phyloP scores from a whole-genome alignment of 306 rosid genomes.

The Sicyos baderoa region DNA sequence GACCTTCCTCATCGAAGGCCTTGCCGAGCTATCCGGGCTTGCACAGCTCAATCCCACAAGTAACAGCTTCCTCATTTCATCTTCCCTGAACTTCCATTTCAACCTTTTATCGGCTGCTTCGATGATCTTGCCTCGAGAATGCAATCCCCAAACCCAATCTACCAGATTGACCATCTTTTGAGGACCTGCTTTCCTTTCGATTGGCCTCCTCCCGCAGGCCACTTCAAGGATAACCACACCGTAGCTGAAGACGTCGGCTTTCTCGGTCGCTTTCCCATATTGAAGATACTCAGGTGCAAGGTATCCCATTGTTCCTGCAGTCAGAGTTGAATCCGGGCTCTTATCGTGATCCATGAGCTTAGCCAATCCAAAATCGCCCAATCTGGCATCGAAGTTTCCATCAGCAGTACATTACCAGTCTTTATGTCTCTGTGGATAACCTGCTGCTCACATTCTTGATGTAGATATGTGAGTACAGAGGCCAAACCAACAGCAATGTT shows the following conservation, averaged over 20 bases:
- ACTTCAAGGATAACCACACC: slow-evolving; percentile 59
- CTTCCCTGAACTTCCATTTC: too few relatives aligned
- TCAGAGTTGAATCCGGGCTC: slow-evolving; percentile 67
- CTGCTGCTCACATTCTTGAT: slow-evolving; percentile 70
- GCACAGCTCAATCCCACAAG: slow-evolving; percentile 48
- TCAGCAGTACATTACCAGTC: slow-evolving; percentile 57
- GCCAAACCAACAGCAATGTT: slow-evolving; percentile 66
- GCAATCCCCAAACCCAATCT: slow-evolving; percentile 53
- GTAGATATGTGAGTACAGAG: slow-evolving; percentile 60
- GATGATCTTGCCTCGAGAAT: slow-evolving; percentile 27
- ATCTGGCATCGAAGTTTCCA: slow-evolving; percentile 41
- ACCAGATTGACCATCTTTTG: slow-evolving; percentile 45
- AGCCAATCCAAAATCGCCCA: slow-evolving; percentile 77
- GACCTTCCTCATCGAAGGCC: slow-evolving; percentile 50
- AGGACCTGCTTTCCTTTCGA: slow-evolving; percentile 29
- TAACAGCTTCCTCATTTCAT: slow-evolving; percentile 11
- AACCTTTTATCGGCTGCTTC: too few relatives aligned
- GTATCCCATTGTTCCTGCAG: slow-evolving; percentile 77
- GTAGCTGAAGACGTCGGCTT: slow-evolving; percentile 63
- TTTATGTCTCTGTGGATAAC: slow-evolving; percentile 73
- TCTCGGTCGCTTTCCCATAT: slow-evolving; percentile 73
- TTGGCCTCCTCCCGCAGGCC: slow-evolving; percentile 56
- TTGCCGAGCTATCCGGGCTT: slow-evolving; percentile 35
- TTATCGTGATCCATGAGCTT: slow-evolving; percentile 84
- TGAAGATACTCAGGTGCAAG: slow-evolving; percentile 82